Conservation (phyloP, 2,329 filamentous ascomycete species). For the Pestalotiopsis sp. region DNA sequence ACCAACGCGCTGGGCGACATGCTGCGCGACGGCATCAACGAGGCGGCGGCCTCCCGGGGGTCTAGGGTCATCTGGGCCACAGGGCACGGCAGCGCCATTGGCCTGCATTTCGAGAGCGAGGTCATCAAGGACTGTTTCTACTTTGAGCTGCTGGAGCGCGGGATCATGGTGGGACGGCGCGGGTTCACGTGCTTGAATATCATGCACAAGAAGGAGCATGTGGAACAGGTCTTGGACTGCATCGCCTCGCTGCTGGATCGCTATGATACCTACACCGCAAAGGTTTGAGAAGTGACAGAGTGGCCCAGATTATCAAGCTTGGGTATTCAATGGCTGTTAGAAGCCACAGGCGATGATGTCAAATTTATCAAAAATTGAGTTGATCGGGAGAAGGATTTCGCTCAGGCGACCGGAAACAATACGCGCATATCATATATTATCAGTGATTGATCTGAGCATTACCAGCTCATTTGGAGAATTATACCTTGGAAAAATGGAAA, state of each 20-base stretch:
- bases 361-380: too few relatives aligned
- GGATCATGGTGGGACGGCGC: not conserved
- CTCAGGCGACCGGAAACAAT: too few relatives aligned
- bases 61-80: not conserved
- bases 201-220: not conserved
- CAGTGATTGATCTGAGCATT: too few relatives aligned
- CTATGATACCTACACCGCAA: not conserved
- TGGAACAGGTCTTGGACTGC: not conserved
- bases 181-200: not conserved
- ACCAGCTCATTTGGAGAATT: too few relatives aligned
- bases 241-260: not conserved
- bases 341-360: not conserved
- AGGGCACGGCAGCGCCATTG: not conserved
- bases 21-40: not conserved
- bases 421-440: too few relatives aligned
- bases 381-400: not conserved
- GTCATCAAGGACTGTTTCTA: not conserved
- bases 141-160: not conserved
- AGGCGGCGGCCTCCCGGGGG: not conserved
- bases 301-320: not conserved
- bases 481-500: not conserved
- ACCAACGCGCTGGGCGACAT: not conserved
- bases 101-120: not conserved
- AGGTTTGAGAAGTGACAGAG: not conserved
- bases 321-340: fast-evolving